Evolutionary conservation across 1,139 yeast genomes (phyloP).

Genomic region (Kurtzmaniella quercitrusa): DNA sequence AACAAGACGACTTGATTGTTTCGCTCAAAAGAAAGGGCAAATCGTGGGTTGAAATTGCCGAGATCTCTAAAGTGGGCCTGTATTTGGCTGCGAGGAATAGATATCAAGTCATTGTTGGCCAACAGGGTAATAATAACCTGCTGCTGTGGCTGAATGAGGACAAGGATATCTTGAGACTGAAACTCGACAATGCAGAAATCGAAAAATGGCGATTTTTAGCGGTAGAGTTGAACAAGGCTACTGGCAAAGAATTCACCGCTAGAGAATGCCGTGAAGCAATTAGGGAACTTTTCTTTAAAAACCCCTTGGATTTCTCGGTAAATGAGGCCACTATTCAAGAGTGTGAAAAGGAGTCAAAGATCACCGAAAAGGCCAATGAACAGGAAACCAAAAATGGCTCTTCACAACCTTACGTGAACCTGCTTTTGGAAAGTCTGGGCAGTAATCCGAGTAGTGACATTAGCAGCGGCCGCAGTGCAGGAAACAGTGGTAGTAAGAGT

Average conservation of each 20-base stretch:
- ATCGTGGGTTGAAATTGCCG: constrained; percentile 74
- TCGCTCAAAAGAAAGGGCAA: constrained; percentile 59
- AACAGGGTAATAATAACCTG: constrained; percentile 70
- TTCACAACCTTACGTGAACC: constrained; percentile 6
- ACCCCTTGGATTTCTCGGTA: constrained; percentile 59
- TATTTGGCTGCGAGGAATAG: constrained; percentile 73
- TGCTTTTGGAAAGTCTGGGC: neutral
- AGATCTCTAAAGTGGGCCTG: constrained; percentile 59
- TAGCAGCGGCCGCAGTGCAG: constrained; percentile 1
- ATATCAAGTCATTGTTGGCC: constrained; percentile 78
- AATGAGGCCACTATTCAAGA: constrained; percentile 40
- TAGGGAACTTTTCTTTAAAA: constrained; percentile 47
- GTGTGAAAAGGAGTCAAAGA: constrained; percentile 33
- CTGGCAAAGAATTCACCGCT: constrained; percentile 51
- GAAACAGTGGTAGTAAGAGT: neutral
- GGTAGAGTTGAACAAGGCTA: constrained; percentile 54
- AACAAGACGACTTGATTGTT: constrained; percentile 66
- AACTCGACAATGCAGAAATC: constrained; percentile 65
- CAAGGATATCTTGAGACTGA: constrained; percentile 42
- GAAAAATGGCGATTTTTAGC: constrained; percentile 70
- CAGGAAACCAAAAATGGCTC: constrained; percentile 13
- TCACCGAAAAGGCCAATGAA: constrained; percentile 34
- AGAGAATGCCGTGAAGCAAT: constrained; percentile 55
- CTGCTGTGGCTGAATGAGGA: constrained; percentile 63
- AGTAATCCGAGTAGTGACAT: neutral